Evolutionary conservation across 129 eudicot species (phyloP).

Genomic region (Chrysanthemum lavandulifolium): DNA sequence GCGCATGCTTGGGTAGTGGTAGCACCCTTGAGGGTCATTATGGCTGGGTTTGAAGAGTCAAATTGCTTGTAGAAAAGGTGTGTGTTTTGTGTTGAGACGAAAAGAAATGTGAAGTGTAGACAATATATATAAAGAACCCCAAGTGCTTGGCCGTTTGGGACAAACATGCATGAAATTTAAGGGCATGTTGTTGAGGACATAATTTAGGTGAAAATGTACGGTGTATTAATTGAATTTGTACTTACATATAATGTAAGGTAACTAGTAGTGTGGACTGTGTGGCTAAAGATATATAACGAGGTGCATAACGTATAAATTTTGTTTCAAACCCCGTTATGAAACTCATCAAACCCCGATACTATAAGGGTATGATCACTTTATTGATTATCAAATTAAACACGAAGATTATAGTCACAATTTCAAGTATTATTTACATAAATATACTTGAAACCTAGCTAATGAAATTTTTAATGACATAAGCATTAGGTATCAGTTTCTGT

Average conservation of each 20-base stretch:
- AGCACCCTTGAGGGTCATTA: constrained; percentile 78
- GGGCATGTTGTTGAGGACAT: background rate
- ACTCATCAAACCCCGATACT: too few species aligned
- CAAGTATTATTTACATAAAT: too few species aligned
- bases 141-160: background rate
- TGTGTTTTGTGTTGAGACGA: constrained; percentile 11
- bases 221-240: constrained; percentile 12
- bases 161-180: constrained; percentile 20
- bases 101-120: constrained; percentile 2
- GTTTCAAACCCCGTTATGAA: too few species aligned
- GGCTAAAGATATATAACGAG: too few species aligned
- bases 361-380: too few species aligned
- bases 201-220: background rate
- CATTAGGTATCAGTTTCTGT: too few species aligned
- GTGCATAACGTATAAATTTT: too few species aligned
- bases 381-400: too few species aligned
- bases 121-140: constrained; percentile 8
- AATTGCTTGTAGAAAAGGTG: constrained; percentile 6
- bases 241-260: background rate
- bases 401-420: too few species aligned
- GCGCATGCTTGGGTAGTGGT: constrained; percentile 68
- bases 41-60: constrained; percentile 15
- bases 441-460: too few species aligned
- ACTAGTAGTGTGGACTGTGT: too few species aligned
- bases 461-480: too few species aligned